These are phyloP conservation scores for Microcyclosporella mali DNA, from an alignment of 2,329 filamentous ascomycete species.

Conservation along the genomic window DNA sequence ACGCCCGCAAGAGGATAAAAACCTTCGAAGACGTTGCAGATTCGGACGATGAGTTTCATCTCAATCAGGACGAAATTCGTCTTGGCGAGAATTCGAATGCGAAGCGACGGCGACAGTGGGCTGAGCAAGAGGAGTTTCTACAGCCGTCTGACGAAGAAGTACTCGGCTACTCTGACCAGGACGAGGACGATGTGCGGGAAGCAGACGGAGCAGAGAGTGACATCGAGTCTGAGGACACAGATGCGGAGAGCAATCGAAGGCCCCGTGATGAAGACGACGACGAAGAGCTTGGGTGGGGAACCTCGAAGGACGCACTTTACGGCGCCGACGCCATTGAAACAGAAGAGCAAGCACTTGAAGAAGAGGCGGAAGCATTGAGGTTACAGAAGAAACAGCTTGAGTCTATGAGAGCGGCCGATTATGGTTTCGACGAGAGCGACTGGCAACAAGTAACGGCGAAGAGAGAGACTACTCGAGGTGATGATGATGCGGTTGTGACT, in stretches of 20 bases:
- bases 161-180: constrained; percentile 42
- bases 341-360: constrained; percentile 72
- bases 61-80: constrained; percentile 77
- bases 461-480: constrained; percentile 42
- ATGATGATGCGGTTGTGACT: constrained; percentile 55
- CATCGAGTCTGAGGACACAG: constrained; percentile 34
- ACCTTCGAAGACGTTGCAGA: constrained; percentile 82
- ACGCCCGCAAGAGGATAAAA: constrained; percentile 50
- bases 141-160: constrained; percentile 59
- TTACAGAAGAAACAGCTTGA: constrained; percentile 86
- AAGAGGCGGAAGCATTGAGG: constrained; percentile 82
- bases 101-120: constrained; percentile 66
- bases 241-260: constrained; percentile 30
- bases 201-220: constrained; percentile 57
- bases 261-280: constrained; percentile 38
- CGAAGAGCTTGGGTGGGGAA: constrained; percentile 71
- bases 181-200: constrained; percentile 47
- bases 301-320: constrained; percentile 86
- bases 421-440: constrained; percentile 83
- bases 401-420: constrained; percentile 85
- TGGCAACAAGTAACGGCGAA: constrained; percentile 58
- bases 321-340: constrained; percentile 72
- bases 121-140: constrained; percentile 60
- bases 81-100: constrained; percentile 73
- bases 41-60: constrained; percentile 88